Base-by-base conservation (phyloP, 1,284 basidiomycete species). In the Porodaedalea pini region DNA sequence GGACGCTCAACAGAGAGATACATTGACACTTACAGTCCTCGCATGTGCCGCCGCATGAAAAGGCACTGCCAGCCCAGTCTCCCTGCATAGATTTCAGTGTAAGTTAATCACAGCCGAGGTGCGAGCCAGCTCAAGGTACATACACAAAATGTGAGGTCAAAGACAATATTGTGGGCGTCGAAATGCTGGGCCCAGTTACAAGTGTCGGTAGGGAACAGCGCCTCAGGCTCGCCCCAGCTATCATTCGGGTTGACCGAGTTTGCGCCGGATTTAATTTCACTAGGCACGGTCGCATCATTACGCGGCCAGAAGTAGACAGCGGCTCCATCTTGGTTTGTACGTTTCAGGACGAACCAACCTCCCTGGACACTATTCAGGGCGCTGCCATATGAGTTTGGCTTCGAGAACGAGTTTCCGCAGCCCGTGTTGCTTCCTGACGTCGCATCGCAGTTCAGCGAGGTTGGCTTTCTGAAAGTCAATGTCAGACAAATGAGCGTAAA, bases 231-330 rank as follows among this genome's bases (percentile, higher is more conserved):
- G 23, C 78, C 76, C 77, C 78, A 82, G n/a, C 51, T 63, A 21
- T 60, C 4, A 34, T 67, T 65, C 17, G 78, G 74, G 51, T 63
- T 57, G 31, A 80, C 56, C 0, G 57, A 57, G n/a, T 57, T 59
- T 5, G 61, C 63, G 7, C 68, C 71, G 4, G 54, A 54, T 31
- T 60, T 55, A 43, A 83, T 68, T 55, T 74, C 75, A 3, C 50
- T 19, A 4, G 82, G 82, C 2, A 79, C 70, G 7, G 47, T 56
- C 4, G 53, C 21, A 57, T 73, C 72, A 64, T 71, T 61, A 49
- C 80, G 73, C 21, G 73, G 49, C 77, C 79, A 83, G 66, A 83
- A 85, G 78, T 80, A 85, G 36, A 81, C 68, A 43, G 68, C 70
- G 55, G 85, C 71, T 17, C 80, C 80, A 4, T 63, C 65, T 8